phyloP scores from a whole-genome alignment of 2,329 filamentous ascomycete genomes.

The Dactylonectria estremocensis region DNA sequence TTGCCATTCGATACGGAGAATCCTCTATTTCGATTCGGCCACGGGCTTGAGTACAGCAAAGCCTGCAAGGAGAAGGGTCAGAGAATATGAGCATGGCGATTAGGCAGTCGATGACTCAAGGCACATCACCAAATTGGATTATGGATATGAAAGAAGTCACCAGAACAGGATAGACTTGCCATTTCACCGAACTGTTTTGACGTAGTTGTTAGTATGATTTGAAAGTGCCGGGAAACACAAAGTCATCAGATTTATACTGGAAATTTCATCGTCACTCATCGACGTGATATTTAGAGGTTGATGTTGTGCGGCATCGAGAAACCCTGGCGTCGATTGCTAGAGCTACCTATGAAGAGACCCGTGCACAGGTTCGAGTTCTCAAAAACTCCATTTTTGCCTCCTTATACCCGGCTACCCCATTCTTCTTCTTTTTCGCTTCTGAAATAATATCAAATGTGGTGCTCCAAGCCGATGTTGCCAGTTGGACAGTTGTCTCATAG shows the following conservation, averaged over 20 bases:
- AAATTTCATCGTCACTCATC: no score
- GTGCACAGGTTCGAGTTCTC: constrained; percentile 28
- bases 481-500: constrained; percentile 18
- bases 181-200: no score
- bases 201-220: no score
- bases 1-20: constrained; percentile 46
- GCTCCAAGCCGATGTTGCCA: constrained; percentile 27
- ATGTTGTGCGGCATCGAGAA: background rate
- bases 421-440: background rate
- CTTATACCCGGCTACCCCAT: background rate
- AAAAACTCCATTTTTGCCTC: constrained; percentile 32
- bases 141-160: background rate
- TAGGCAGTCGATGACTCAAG: background rate
- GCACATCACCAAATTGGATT: background rate
- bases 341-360: background rate
- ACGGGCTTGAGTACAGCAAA: constrained; percentile 33
- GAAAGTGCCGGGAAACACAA: no score
- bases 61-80: background rate
- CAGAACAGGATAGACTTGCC: no score
- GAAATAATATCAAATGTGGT: constrained; percentile 35
- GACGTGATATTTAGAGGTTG: no score
- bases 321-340: background rate
- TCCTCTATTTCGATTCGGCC: constrained; percentile 44
- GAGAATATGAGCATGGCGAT: background rate
- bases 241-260: no score